Percentiles rank a stretch among this genome's conserved stretches.
These are phyloP conservation scores for Solanum chacoense DNA, from an alignment of 305 asterid species.

Conservation along the genomic window DNA sequence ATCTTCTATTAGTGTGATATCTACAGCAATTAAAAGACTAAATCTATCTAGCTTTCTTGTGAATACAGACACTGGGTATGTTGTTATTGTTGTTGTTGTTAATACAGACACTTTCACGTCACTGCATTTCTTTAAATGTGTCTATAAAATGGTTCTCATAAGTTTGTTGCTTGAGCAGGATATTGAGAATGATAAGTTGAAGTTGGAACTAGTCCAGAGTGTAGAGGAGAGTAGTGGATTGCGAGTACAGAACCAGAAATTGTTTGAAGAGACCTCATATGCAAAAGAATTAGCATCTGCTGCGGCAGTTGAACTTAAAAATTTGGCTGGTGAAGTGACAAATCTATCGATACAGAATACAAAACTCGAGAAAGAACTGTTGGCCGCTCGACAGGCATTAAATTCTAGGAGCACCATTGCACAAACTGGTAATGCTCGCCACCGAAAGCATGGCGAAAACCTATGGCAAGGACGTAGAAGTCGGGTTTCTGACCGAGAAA, in stretches of 20 bases:
- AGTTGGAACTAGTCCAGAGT: constrained; percentile 60
- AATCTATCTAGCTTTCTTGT: neutral
- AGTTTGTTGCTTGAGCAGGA: constrained; percentile 40
- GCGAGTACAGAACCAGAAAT: constrained; percentile 72
- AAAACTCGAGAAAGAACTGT: constrained; percentile 70
- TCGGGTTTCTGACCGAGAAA: constrained; percentile 45
- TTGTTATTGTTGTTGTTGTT: neutral
- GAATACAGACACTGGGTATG: neutral
- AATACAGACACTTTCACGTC: neutral
- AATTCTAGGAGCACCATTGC: constrained; percentile 35
- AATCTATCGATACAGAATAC: constrained; percentile 72
- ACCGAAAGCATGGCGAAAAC: constrained; percentile 47
- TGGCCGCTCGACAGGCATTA: constrained; percentile 45
- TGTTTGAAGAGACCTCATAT: constrained; percentile 88
- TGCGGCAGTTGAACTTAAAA: constrained; percentile 91
- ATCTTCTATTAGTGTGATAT: neutral
- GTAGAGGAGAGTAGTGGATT: constrained; percentile 82
- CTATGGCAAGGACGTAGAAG: constrained; percentile 50
- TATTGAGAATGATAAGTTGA: constrained; percentile 65
- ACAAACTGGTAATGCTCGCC: constrained; percentile 33
- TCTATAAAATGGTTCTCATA: neutral
- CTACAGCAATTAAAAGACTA: neutral
- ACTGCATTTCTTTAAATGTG: neutral
- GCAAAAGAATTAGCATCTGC: constrained; percentile 99
- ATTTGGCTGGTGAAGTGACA: constrained; percentile 88